Percentiles rank a stretch among this genome's conserved stretches.
Conservation (phyloP, 257 asterid genomes). For the Rehmannia glutinosa region DNA sequence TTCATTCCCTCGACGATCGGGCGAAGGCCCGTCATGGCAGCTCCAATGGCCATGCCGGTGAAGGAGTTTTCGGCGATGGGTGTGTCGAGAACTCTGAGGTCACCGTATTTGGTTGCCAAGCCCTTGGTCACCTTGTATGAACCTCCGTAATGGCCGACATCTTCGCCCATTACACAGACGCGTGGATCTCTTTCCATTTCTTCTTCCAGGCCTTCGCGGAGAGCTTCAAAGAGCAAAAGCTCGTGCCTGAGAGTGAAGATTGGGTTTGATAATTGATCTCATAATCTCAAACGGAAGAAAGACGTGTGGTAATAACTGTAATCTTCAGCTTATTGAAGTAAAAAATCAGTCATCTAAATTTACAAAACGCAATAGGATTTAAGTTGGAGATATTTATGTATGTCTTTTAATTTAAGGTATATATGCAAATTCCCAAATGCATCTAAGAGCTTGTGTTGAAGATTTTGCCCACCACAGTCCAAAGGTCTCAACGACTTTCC, state of each 20-base stretch:
- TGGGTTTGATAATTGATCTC: background rate
- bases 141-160: conserved; percentile 88
- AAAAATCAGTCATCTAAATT: no score
- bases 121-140: conserved; percentile 83
- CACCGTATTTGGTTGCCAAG: conserved; percentile 68
- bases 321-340: no score
- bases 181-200: conserved; percentile 80
- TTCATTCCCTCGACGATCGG: conserved; percentile 86
- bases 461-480: background rate
- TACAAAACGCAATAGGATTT: no score
- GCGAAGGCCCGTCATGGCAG: conserved; percentile 88
- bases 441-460: background rate
- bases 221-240: conserved; percentile 80
- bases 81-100: conserved; percentile 82
- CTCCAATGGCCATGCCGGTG: conserved; percentile 88
- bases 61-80: conserved; percentile 86
- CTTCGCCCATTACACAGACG: conserved; percentile 80
- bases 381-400: no score
- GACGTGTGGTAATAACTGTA: background rate
- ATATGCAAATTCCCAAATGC: background rate
- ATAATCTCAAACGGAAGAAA: background rate
- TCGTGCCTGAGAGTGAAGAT: conserved; percentile 54
- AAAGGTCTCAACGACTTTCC: background rate
- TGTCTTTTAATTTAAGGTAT: no score
- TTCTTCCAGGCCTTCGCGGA: conserved; percentile 82